A percentile compares a stretch with the other conserved stretches of the same genome.
These are phyloP conservation scores for Protomyces gravidus DNA, from an alignment of 1,139 yeast genomes.

Conservation along the genomic window DNA sequence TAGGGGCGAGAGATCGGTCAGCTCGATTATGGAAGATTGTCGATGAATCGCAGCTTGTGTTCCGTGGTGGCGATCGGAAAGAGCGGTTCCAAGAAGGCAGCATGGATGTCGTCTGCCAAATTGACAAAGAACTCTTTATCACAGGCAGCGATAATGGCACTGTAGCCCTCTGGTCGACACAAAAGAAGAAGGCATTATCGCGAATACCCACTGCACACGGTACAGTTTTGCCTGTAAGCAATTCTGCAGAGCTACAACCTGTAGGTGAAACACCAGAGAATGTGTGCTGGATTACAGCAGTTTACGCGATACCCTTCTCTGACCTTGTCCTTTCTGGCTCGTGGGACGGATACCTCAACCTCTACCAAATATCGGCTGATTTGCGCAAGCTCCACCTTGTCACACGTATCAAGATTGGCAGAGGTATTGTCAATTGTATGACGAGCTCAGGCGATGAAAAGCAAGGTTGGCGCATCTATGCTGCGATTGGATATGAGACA, in stretches of 20 bases:
- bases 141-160: slow-evolving; percentile 96
- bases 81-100: slow-evolving; percentile 62
- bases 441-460: slow-evolving; percentile 31
- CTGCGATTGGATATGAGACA: slow-evolving; percentile 34
- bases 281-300: slow-evolving; percentile 81
- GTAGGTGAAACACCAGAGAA: slow-evolving; percentile 60
- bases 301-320: slow-evolving; percentile 83
- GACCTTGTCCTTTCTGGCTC: slow-evolving; percentile 86
- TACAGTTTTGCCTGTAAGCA: slow-evolving; percentile 52
- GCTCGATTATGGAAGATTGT: slow-evolving; percentile 96
- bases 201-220: slow-evolving; percentile 76
- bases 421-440: slow-evolving; percentile 34
- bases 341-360: slow-evolving; percentile 66
- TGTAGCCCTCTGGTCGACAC: slow-evolving; percentile 78
- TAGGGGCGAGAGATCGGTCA: slow-evolving; percentile 89
- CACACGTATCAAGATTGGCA: slow-evolving; percentile 27
- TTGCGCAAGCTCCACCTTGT: slow-evolving; percentile 38
- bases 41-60: slow-evolving; percentile 88
- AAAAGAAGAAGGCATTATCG: slow-evolving; percentile 80
- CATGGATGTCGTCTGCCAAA: slow-evolving; percentile 83
- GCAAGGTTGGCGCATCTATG: slow-evolving; percentile 30
- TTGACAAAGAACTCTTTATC: slow-evolving; percentile 85
- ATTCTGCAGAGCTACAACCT: slow-evolving; percentile 54
- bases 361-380: slow-evolving; percentile 72
- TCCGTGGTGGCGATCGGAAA: slow-evolving; percentile 55